These are phyloP conservation scores for Ascochyta viciae-villosae DNA, from an alignment of 2,329 filamentous ascomycete species.

Conservation along the genomic window DNA sequence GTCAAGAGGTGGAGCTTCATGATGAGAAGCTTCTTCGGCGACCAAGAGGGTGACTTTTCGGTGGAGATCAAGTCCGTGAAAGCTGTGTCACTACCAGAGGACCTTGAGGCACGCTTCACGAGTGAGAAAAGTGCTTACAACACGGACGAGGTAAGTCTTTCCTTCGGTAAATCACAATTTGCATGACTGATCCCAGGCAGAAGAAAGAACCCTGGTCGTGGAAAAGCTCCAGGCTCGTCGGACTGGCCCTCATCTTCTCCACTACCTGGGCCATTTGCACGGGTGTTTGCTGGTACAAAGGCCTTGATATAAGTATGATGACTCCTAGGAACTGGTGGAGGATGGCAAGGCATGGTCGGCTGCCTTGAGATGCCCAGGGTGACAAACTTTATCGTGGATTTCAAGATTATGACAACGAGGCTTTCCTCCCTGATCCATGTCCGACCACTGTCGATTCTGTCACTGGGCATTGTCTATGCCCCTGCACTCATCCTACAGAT, in stretches of 20 bases:
- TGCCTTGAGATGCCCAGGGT: not conserved
- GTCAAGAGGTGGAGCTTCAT: slow-evolving; percentile 77
- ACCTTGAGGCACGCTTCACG: slow-evolving; percentile 36
- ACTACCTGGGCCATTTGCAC: slow-evolving; percentile 32
- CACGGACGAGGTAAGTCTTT: not conserved
- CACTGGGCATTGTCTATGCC: not conserved
- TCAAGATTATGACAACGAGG: not conserved
- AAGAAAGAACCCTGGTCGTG: slow-evolving; percentile 32
- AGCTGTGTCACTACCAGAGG: slow-evolving; percentile 46
- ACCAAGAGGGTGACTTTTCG: slow-evolving; percentile 73
- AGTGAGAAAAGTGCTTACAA: slow-evolving; percentile 12
- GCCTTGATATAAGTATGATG: slow-evolving; percentile 32
- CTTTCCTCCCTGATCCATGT: not conserved
- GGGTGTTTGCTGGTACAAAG: slow-evolving; percentile 34
- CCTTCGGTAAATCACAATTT: not conserved
- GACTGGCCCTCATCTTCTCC: slow-evolving; percentile 30
- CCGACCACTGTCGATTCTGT: no score
- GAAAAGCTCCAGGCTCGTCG: slow-evolving; percentile 37
- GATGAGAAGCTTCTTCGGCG: slow-evolving; percentile 83
- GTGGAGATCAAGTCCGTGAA: slow-evolving; percentile 64
- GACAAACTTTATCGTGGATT: not conserved
- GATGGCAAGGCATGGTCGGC: slow-evolving; percentile 12
- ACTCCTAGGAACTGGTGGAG: slow-evolving; percentile 29
- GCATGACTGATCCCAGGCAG: slow-evolving; percentile 11
- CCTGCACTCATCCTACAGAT: not conserved